Evolutionary conservation across 192 early-diverging fungal species (phyloP), one percentile per base, ranked within the genome.

Genomic region (Lobulomyces angularis): DNA sequence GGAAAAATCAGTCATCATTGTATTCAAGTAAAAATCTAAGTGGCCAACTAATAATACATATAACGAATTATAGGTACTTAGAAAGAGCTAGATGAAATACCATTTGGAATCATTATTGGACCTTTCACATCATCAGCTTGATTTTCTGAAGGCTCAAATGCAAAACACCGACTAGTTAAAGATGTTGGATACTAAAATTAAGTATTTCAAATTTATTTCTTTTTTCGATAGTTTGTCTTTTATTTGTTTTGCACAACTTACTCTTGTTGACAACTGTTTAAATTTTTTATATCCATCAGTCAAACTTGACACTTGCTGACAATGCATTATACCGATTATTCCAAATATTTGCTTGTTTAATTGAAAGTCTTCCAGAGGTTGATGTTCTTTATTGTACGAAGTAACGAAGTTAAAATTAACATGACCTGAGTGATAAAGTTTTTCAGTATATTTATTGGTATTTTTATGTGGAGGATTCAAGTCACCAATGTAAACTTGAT

Each of bases 311-410:
- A 67, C 60, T 22, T 77, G 61, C 63, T 74, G 62, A 43, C 84
- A 86, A 55, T 86, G 71, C 70, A 82, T 83, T 28, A 85, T 80
- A 33, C 82, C 82, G 53, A 85, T 37, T 61, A 80, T 80, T 51
- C 79, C 83, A 63, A 84, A 72, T 39, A 86, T 56, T 28, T 81
- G 80, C 21, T 75, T 55, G 55, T 79, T 66, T 46, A 73, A 60
- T 43, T 86, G 79, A 47, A 84, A 74, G 41, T 87, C 83, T 46
- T 85, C 82, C 31, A 83, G 55, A 25, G 73, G 68, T n/a, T 64
- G 59, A 37, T 80, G 79, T 22, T 86, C 84, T 28, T 56, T 43
- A 21, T 66, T 71, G 48, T 81, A 81, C 3, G 61, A 60, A 12
- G 80, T 83, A 17, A 71, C 61, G 45, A 83, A 82, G 27, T 85